These are phyloP conservation scores for Thelonectria rubi DNA, from an alignment of 2,329 filamentous ascomycete genomes.

Conservation along the genomic window DNA sequence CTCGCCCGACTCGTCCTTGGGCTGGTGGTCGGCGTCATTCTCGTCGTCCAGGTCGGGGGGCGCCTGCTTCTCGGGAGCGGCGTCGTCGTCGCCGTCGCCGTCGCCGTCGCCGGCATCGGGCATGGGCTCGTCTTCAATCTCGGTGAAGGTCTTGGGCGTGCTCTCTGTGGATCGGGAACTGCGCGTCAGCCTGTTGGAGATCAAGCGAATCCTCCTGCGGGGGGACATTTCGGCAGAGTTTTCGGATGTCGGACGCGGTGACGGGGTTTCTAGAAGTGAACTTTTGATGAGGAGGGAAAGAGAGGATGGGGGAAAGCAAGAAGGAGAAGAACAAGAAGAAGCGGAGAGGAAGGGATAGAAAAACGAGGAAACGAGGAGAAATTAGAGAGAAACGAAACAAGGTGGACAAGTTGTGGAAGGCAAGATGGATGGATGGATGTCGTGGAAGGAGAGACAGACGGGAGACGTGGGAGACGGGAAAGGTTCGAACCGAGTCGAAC, in stretches of 20 bases:
- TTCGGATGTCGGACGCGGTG: constrained; percentile 19
- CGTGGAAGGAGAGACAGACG: neutral
- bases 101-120: constrained; percentile 45
- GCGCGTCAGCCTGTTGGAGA: constrained; percentile 44
- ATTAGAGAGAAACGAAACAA: neutral
- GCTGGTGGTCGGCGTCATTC: constrained; percentile 60
- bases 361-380: too few species aligned
- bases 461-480: constrained; percentile 20
- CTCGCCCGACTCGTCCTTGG: constrained; percentile 60
- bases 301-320: constrained; percentile 3
- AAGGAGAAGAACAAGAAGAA: neutral
- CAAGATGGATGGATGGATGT: constrained; percentile 2
- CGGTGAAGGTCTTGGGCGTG: constrained; percentile 53
- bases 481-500: constrained; percentile 6
- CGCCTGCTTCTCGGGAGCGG: constrained; percentile 53
- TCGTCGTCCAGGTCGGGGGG: constrained; percentile 47
- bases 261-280: constrained; percentile 7
- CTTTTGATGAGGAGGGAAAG: constrained; percentile 5
- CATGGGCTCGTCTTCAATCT: constrained; percentile 49
- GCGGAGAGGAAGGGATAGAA: too few species aligned
- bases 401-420: constrained; percentile 15
- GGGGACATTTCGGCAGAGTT: constrained; percentile 38
- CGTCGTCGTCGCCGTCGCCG: constrained; percentile 39
- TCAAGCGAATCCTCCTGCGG: constrained; percentile 43
- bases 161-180: constrained; percentile 48